These are phyloP conservation scores for Huiozyma naganishii DNA, from an alignment of 805 yeast species.

Conservation along the genomic window DNA sequence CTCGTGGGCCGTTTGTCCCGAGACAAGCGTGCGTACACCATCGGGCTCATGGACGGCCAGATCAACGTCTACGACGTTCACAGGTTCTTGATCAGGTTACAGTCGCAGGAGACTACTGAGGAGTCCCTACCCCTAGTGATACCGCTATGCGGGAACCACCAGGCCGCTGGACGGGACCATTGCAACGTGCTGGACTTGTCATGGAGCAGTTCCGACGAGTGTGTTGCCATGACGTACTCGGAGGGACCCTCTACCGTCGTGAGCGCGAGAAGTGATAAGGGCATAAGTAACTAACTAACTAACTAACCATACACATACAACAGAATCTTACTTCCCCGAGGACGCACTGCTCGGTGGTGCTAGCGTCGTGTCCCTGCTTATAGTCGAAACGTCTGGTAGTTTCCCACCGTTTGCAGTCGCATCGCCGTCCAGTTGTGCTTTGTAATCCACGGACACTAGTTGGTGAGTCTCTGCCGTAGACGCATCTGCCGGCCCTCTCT, in stretches of 20 bases:
- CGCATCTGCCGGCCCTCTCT: not conserved
- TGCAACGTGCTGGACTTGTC: constrained; percentile 19
- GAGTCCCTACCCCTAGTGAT: not conserved
- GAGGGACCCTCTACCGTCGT: not conserved
- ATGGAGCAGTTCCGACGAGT: constrained; percentile 25
- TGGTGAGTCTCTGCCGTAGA: constrained; percentile 2
- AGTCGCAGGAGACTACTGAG: not conserved
- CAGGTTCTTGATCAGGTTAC: constrained; percentile 1
- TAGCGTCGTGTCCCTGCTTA: not conserved
- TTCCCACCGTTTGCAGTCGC: not conserved
- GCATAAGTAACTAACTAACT: no score
- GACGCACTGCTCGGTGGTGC: not conserved
- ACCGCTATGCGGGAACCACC: constrained; percentile 14
- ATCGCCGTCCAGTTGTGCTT: not conserved
- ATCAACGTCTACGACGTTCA: constrained; percentile 42
- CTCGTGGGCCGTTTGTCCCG: constrained; percentile 44
- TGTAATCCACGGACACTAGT: constrained; percentile 5
- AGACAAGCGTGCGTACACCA: constrained; percentile 37
- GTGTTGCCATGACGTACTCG: constrained; percentile 24
- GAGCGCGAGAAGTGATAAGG: no score
- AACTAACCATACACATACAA: no score
- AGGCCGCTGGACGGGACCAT: not conserved
- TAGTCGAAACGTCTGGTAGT: not conserved
- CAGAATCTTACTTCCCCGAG: no score
- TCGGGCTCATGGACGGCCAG: constrained; percentile 58